Percentiles rank a stretch among this genome's conserved stretches.
Evolutionary conservation across 495 filamentous ascomycete genomes (phyloP).

Genomic region (Neohortaea acidophila): DNA sequence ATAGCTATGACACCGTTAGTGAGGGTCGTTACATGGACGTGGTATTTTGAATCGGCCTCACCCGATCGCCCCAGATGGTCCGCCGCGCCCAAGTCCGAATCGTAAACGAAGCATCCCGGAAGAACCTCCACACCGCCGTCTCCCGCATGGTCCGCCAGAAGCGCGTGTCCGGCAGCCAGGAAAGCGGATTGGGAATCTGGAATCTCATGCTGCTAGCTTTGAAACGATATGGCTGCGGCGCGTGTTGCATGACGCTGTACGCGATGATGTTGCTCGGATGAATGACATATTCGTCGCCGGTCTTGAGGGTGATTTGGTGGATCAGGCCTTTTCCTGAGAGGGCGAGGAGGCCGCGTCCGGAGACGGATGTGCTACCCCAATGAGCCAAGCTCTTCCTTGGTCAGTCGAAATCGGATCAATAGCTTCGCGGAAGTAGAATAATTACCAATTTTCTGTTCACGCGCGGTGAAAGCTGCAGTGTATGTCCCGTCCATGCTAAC

Average conservation of each 20-base stretch:
- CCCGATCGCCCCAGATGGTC: slow-evolving; percentile 85
- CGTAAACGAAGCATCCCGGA: slow-evolving; percentile 44
- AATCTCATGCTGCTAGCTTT: slow-evolving; percentile 59
- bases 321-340: slow-evolving; percentile 73
- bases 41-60: slow-evolving; percentile 22
- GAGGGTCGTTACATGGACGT: background rate
- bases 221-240: slow-evolving; percentile 71
- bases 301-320: slow-evolving; percentile 61
- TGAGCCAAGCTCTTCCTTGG: slow-evolving; percentile 53
- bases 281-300: slow-evolving; percentile 72
- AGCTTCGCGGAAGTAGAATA: slow-evolving; percentile 7
- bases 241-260: slow-evolving; percentile 58
- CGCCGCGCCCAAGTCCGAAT: slow-evolving; percentile 59
- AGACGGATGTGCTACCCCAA: slow-evolving; percentile 80
- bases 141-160: slow-evolving; percentile 57
- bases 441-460: slow-evolving; percentile 56
- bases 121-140: slow-evolving; percentile 51
- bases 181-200: slow-evolving; percentile 53
- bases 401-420: slow-evolving; percentile 26
- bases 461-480: slow-evolving; percentile 56
- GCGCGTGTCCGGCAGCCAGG: slow-evolving; percentile 42
- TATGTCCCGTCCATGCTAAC: slow-evolving; percentile 91
- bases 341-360: slow-evolving; percentile 73
- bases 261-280: slow-evolving; percentile 84
- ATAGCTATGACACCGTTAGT: slow-evolving; percentile 39